Conservation (phyloP, 805 yeast species). For the Pichia heedii region DNA sequence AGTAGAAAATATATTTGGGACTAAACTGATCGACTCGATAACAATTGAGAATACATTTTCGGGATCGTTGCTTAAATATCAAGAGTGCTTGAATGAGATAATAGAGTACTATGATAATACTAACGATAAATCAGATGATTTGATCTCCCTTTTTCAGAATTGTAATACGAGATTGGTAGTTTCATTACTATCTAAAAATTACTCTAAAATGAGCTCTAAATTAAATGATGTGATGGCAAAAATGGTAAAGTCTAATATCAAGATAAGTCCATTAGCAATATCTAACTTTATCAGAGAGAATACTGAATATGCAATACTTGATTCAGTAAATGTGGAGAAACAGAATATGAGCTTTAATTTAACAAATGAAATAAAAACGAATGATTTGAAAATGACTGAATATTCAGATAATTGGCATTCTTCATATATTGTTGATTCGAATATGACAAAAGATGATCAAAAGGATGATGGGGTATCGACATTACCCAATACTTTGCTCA, state of each 20-base stretch:
- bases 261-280: neutral
- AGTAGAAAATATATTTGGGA: neutral
- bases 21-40: neutral
- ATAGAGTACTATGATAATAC: neutral
- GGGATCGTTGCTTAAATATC: neutral
- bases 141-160: neutral
- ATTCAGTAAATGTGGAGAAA: neutral
- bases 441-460: too few relatives aligned
- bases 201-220: neutral
- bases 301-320: neutral
- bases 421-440: neutral
- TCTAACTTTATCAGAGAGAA: neutral
- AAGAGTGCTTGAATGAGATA: neutral
- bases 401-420: neutral
- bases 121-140: neutral
- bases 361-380: neutral
- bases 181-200: neutral
- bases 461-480: too few relatives aligned
- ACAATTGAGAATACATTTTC: neutral
- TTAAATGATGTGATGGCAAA: neutral
- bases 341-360: neutral
- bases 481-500: too few relatives aligned
- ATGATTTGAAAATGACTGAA: neutral
- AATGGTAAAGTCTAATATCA: neutral
- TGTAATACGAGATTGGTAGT: neutral